These are phyloP conservation scores for Omphalea diandra DNA, from an alignment of 441 rosid genomes.

Conservation along the genomic window DNA sequence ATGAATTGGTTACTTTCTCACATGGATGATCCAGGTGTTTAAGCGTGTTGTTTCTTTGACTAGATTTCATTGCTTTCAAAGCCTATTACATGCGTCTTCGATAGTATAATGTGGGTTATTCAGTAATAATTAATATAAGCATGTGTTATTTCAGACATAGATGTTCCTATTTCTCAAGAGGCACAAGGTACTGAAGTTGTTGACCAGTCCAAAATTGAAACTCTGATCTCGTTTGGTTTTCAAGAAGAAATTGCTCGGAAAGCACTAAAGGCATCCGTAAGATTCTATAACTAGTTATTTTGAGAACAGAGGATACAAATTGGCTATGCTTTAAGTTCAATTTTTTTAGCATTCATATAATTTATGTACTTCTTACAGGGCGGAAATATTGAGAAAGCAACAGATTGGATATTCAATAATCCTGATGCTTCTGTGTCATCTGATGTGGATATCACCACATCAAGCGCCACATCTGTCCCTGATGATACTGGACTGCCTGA, in stretches of 20 bases:
- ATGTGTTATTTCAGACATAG: slow-evolving; percentile 52
- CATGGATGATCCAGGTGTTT: slow-evolving; percentile 90
- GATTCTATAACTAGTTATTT: slow-evolving; percentile 19
- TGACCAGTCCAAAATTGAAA: slow-evolving; percentile 70
- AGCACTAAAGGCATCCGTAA: slow-evolving; percentile 85
- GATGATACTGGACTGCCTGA: slow-evolving; percentile 57
- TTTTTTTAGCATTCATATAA: not conserved
- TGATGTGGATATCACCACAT: slow-evolving; percentile 70
- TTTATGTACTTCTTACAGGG: slow-evolving; percentile 46
- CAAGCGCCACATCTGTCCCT: slow-evolving; percentile 41
- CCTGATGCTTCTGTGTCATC: slow-evolving; percentile 72
- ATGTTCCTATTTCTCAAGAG: slow-evolving; percentile 57
- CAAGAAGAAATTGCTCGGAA: slow-evolving; percentile 74
- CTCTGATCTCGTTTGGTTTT: slow-evolving; percentile 88
- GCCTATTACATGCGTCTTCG: not conserved
- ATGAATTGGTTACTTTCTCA: slow-evolving; percentile 95
- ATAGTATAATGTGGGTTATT: not conserved
- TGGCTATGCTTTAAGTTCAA: not conserved
- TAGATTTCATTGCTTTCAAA: not conserved
- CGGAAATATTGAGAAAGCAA: slow-evolving; percentile 90
- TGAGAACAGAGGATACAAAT: not conserved
- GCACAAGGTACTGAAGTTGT: slow-evolving; percentile 37
- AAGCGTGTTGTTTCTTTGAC: not conserved
- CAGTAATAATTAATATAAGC: slow-evolving; percentile 8
- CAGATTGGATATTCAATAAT: slow-evolving; percentile 96